A percentile compares a stretch with the other conserved stretches of the same genome.
These are phyloP conservation scores for Leptographium lundbergii DNA, from an alignment of 2,329 filamentous ascomycete species.

Conservation along the genomic window DNA sequence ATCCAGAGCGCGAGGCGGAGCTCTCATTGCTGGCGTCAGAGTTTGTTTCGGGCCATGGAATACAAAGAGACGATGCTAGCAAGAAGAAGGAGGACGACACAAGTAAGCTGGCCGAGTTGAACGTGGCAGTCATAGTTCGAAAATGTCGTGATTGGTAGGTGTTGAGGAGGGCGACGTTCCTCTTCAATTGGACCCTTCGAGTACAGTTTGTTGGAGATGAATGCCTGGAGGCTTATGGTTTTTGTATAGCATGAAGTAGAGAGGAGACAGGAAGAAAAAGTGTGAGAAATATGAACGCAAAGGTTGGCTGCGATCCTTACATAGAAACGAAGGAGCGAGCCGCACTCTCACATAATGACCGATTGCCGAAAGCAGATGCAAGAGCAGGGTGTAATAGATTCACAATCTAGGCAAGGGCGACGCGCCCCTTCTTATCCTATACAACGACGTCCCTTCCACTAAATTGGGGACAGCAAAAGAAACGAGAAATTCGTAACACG, in stretches of 20 bases:
- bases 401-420: constrained; percentile 1
- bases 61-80: background rate
- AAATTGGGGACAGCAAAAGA: background rate
- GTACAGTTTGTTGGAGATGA: no score
- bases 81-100: background rate
- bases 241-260: background rate
- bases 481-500: background rate
- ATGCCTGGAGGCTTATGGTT: background rate
- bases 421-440: background rate
- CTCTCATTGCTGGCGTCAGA: constrained; percentile 5
- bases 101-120: background rate
- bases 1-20: constrained; percentile 8
- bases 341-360: no score
- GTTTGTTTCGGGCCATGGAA: background rate
- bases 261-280: background rate
- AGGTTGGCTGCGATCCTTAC: no score
- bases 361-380: background rate
- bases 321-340: background rate
- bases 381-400: constrained; percentile 1
- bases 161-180: background rate
- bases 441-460: background rate
- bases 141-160: background rate
- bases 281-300: background rate
- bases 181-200: no score
- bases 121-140: background rate